Percentiles rank a stretch among this genome's conserved stretches.
phyloP scores from a whole-genome alignment of 345 rosid genomes.

The Syzygium jambos region DNA sequence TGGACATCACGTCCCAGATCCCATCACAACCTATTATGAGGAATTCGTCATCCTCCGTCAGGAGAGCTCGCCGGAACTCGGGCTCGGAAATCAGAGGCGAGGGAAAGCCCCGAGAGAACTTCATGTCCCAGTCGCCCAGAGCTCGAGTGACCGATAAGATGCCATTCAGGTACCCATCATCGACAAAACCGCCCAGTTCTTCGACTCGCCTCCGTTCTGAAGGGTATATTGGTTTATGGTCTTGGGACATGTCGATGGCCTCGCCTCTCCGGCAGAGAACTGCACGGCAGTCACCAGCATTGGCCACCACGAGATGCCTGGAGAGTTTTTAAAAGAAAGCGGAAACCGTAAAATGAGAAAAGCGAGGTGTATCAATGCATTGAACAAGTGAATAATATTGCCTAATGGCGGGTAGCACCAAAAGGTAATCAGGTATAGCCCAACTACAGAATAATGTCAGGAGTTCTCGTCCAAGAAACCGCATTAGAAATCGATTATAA shows the following conservation, averaged over 20 bases:
- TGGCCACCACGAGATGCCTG: constrained; percentile 63
- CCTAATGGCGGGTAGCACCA: not conserved
- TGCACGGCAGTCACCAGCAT: constrained; percentile 45
- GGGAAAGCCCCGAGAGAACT: constrained; percentile 41
- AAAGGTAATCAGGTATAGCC: not conserved
- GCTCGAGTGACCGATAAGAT: constrained; percentile 74
- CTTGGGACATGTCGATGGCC: constrained; percentile 39
- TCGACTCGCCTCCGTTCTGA: constrained; percentile 23
- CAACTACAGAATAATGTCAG: not conserved
- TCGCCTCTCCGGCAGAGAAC: constrained; percentile 34
- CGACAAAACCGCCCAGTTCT: constrained; percentile 44
- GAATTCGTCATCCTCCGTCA: constrained; percentile 84
- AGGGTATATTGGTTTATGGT: constrained; percentile 29
- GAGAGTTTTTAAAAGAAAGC: not conserved
- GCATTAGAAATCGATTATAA: not conserved
- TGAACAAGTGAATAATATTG: not conserved
- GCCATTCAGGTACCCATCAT: constrained; percentile 71
- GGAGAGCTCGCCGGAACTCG: constrained; percentile 40
- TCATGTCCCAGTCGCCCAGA: constrained; percentile 92
- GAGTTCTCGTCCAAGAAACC: not conserved
- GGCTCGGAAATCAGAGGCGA: constrained; percentile 85
- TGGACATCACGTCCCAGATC: constrained; percentile 86
- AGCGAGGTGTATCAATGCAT: not conserved
- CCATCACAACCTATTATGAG: constrained; percentile 89
- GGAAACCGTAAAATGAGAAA: not conserved